Percentiles rank a stretch among this genome's conserved stretches.
These are phyloP conservation scores for Begonia peltatifolia DNA, from an alignment of 306 rosid species.

Conservation along the genomic window DNA sequence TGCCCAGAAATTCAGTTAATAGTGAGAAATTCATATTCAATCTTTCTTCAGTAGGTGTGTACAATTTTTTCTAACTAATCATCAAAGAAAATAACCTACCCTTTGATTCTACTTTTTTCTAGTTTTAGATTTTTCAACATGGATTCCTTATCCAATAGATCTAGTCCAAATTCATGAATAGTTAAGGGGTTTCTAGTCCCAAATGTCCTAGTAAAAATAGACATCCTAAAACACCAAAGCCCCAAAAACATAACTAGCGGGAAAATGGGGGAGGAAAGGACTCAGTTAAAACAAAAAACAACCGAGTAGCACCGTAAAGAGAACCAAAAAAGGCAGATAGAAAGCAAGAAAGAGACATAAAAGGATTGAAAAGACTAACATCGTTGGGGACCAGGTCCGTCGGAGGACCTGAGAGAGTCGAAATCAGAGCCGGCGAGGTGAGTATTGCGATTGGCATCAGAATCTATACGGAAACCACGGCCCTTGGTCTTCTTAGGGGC, in stretches of 20 bases:
- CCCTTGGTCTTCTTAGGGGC: slow-evolving; percentile 80
- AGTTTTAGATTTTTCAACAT: too few species aligned
- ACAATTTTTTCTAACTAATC: too few species aligned
- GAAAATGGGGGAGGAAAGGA: background rate
- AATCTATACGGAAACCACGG: slow-evolving; percentile 82
- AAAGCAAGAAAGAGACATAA: background rate
- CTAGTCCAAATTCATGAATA: too few species aligned
- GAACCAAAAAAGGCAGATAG: background rate
- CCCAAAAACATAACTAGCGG: slow-evolving; percentile 1
- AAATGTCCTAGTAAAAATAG: too few species aligned
- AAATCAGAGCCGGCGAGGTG: slow-evolving; percentile 67
- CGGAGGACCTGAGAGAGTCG: slow-evolving; percentile 63
- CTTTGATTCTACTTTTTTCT: too few species aligned
- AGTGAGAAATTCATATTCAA: too few species aligned
- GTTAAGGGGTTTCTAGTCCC: too few species aligned
- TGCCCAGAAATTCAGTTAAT: too few species aligned
- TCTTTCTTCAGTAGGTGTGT: too few species aligned
- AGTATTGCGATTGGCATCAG: slow-evolving; percentile 46
- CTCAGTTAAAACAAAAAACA: background rate
- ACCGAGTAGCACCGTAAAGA: slow-evolving; percentile 1
- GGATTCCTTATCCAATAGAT: too few species aligned
- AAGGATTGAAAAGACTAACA: slow-evolving; percentile 21
- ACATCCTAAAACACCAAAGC: background rate
- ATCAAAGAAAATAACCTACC: too few species aligned
- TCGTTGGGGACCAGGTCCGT: slow-evolving; percentile 87